phyloP scores from a whole-genome alignment of 1,284 basidiomycete genomes.

The Tilletia walkeri region DNA sequence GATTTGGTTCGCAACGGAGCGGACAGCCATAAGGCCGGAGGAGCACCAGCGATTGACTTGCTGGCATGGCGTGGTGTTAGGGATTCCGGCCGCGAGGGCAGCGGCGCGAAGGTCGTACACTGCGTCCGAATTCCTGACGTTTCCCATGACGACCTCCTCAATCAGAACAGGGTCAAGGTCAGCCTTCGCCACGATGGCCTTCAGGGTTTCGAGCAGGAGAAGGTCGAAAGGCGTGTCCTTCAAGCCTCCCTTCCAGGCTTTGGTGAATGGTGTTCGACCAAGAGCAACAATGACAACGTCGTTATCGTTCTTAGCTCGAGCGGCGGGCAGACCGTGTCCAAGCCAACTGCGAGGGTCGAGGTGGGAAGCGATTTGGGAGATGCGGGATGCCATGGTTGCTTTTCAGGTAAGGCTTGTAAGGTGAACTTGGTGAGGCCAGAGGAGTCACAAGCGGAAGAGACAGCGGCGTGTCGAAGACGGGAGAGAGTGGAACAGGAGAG shows the following conservation, averaged over 20 bases:
- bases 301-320: conserved; percentile 41
- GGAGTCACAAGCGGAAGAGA: neutral
- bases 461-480: neutral
- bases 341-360: conserved; percentile 49
- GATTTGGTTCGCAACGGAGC: conserved; percentile 77
- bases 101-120: conserved; percentile 60
- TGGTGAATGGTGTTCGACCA: conserved; percentile 74
- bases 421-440: neutral
- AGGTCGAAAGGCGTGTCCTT: conserved; percentile 65
- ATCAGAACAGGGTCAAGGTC: conserved; percentile 69
- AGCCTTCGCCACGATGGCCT: conserved; percentile 67
- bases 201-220: conserved; percentile 33
- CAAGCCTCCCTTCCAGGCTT: conserved; percentile 73
- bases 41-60: conserved; percentile 72
- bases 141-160: conserved; percentile 73
- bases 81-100: conserved; percentile 76
- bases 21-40: conserved; percentile 75
- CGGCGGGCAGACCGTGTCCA: conserved; percentile 41
- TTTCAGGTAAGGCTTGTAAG: neutral
- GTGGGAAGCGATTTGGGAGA: conserved; percentile 45
- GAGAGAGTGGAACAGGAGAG: neutral
- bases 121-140: conserved; percentile 41
- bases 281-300: conserved; percentile 74
- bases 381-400: conserved; percentile 33
- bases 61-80: conserved; percentile 72